Percentiles rank a stretch among this genome's conserved stretches.
Conservation (phyloP, 257 asterid genomes). For the Solanum medicagineum region DNA sequence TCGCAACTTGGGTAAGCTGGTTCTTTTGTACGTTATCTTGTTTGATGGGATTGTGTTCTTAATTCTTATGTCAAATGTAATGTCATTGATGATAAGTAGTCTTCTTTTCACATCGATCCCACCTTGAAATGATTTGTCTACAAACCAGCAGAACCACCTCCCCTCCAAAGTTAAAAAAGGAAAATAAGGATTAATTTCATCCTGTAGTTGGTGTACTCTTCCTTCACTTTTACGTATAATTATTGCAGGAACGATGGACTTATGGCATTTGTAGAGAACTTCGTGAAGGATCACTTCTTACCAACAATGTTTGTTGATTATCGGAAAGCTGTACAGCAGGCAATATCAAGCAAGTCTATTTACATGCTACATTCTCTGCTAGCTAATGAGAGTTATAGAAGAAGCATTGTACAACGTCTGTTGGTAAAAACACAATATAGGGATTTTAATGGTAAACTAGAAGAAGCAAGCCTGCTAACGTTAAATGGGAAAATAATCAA, state of each 20-base stretch:
- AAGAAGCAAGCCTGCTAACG: background rate
- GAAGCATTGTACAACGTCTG: background rate
- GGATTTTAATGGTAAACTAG: background rate
- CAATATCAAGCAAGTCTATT: slow-evolving; percentile 89
- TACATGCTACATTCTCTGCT: slow-evolving; percentile 7
- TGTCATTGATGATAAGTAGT: background rate
- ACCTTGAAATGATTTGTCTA: background rate
- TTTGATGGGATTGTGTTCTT: background rate
- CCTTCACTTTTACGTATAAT: background rate
- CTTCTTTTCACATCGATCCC: background rate
- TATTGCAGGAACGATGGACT: slow-evolving; percentile 89
- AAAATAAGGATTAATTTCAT: background rate
- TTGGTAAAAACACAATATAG: background rate
- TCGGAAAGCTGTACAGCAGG: slow-evolving; percentile 95
- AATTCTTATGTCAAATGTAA: background rate
- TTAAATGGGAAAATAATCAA: background rate
- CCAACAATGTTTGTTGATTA: slow-evolving; percentile 99
- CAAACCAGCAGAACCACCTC: background rate
- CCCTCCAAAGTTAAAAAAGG: background rate
- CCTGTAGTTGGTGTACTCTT: background rate
- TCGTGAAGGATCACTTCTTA: slow-evolving; percentile 95
- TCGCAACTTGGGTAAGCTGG: slow-evolving; percentile 85
- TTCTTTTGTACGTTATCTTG: background rate
- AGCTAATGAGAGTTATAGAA: background rate
- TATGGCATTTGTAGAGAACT: slow-evolving; percentile 87